Base-by-base conservation (phyloP, 768 basidiomycete species). In the Suillus subalutaceus region DNA sequence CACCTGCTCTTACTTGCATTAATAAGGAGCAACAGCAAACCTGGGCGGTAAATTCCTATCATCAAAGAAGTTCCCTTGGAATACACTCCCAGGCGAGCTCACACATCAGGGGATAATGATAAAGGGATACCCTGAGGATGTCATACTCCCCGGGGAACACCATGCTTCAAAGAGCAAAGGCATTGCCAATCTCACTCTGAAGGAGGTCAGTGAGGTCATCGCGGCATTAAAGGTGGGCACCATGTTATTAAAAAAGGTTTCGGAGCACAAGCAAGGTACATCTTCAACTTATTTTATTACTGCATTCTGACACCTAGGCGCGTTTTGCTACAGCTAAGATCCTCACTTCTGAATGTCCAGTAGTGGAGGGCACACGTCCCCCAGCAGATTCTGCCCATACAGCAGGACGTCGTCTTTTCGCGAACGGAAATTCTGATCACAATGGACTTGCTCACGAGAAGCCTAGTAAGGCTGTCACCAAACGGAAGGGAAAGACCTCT, bases 21-120 rank as follows among this genome's bases (percentile, higher is more conserved):
- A 46, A 46, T 46, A n/a, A n/a, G 46, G 46, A 46, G n/a, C n/a
- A 3, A 46, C 46, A 63, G 56, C 0, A 0, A 63, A 37, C 16
- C 3, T 68, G 6, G 62, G 66, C 0, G 58, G 62, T 23, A 32
- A 53, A 15, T 68, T 65, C 53, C 61, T 57, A 0, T 8, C 37
- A 0, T 7, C 48, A 1, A 68, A 68, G n/a, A 35, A 63, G 1
- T 67, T 68, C 13, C 67, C 62, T 3, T 68, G 67, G 67, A 68
- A 68, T 12, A 38, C 5, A 0, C 32, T 68, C 5, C 67, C 66
- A 1, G 5, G 1, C 0, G 63, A 63, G 62, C 61, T 68, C 7
- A 37, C 66, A 1, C 63, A 20, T 1, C 62, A 57, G 4, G 43
- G 56, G 1, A n/a, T 68, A 1, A 37, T 58, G 0, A 56, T 62